These are phyloP conservation scores for Henckelia pumila DNA, from an alignment of 257 asterid genomes.

Conservation along the genomic window DNA sequence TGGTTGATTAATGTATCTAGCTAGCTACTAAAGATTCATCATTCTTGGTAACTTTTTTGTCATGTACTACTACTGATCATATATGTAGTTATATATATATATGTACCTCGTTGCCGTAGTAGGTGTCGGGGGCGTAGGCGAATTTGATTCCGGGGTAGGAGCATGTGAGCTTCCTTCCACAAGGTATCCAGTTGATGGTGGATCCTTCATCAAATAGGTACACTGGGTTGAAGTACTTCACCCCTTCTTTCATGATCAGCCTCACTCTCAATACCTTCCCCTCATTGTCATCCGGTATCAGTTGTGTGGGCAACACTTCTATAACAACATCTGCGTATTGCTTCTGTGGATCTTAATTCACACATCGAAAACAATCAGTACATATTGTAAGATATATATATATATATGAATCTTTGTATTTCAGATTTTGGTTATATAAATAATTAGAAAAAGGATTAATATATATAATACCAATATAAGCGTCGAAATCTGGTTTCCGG, in stretches of 20 bases:
- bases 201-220: slow-evolving; percentile 98
- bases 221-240: slow-evolving; percentile 71
- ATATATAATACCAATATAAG: slow-evolving; percentile 59
- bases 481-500: slow-evolving; percentile 90
- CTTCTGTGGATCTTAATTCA: slow-evolving; percentile 95
- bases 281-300: slow-evolving; percentile 88
- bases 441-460: no score
- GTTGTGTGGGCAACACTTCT: slow-evolving; percentile 88
- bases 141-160: slow-evolving; percentile 98
- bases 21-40: background rate
- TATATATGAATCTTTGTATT: no score
- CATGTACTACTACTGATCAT: no score
- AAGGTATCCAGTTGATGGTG: slow-evolving; percentile 92
- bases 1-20: no score
- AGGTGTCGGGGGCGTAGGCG: slow-evolving; percentile 79
- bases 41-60: no score
- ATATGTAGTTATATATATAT: no score
- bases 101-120: slow-evolving; percentile 92
- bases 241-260: slow-evolving; percentile 89
- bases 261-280: slow-evolving; percentile 92
- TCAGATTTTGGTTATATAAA: no score
- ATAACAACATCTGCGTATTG: slow-evolving; percentile 89
- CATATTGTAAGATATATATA: no score
- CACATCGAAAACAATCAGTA: background rate
- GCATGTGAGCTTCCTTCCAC: slow-evolving; percentile 95